Conservation (phyloP, 768 basidiomycete species). For the Trametes elegans region DNA sequence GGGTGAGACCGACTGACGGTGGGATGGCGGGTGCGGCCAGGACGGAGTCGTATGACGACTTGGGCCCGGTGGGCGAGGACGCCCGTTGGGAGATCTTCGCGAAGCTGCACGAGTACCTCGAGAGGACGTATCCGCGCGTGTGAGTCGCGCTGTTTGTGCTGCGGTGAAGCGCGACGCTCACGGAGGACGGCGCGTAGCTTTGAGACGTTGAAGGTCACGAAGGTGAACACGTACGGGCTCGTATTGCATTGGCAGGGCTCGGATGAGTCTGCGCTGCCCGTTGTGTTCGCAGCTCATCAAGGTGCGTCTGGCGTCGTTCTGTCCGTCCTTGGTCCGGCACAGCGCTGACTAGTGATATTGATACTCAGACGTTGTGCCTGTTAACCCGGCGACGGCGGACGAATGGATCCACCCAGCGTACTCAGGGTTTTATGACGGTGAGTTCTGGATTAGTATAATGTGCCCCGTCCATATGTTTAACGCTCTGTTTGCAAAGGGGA, state of each 20-base stretch:
- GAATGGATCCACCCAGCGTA: conserved; percentile 51
- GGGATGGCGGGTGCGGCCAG: conserved; percentile 27
- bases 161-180: conserved; percentile 24
- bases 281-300: conserved; percentile 54
- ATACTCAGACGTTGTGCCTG: conserved; percentile 46
- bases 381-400: conserved; percentile 40
- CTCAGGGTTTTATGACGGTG: conserved; percentile 44
- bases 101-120: conserved; percentile 38
- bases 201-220: conserved; percentile 45
- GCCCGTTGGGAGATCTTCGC: conserved; percentile 41
- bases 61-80: conserved; percentile 45
- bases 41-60: conserved; percentile 49
- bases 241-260: conserved; percentile 60
- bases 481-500: conserved; percentile 10
- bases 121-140: conserved; percentile 58
- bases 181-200: conserved; percentile 30
- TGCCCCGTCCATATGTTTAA: neutral
- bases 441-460: neutral
- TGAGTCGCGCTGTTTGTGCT: conserved; percentile 30
- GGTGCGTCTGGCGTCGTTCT: conserved; percentile 33
- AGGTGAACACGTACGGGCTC: conserved; percentile 59
- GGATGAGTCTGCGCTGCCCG: conserved; percentile 46
- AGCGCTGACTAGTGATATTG: neutral
- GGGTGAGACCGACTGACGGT: neutral
- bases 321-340: neutral